Percentiles rank a stretch among this genome's conserved stretches.
phyloP scores from a whole-genome alignment of 1,284 basidiomycete species.

The Gomphus sp. region DNA sequence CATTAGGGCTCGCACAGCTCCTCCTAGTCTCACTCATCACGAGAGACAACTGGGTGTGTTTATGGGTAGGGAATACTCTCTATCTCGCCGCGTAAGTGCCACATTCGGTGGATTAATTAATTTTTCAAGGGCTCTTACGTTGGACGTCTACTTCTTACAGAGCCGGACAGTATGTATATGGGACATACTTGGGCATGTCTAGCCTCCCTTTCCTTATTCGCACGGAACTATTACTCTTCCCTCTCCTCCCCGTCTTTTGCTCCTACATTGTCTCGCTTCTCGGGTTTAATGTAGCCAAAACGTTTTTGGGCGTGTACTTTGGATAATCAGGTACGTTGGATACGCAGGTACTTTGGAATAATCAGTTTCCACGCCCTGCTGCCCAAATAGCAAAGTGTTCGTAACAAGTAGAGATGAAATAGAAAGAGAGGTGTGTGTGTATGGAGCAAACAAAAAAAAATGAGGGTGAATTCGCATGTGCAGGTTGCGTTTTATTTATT shows the following conservation, averaged over 20 bases:
- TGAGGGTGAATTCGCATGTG: too few relatives aligned
- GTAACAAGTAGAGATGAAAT: too few relatives aligned
- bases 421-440: too few relatives aligned
- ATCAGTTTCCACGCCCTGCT: too few relatives aligned
- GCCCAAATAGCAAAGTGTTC: not conserved
- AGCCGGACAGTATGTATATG: conserved; percentile 83
- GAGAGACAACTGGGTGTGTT: conserved; percentile 54
- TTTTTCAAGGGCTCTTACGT: too few relatives aligned
- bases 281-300: conserved; percentile 82
- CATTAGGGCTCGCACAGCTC: conserved; percentile 79
- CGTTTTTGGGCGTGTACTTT: conserved; percentile 74
- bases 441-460: too few relatives aligned
- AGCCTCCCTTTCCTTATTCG: conserved; percentile 89
- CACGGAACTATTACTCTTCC: conserved; percentile 78
- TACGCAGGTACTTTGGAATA: too few relatives aligned
- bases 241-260: conserved; percentile 75
- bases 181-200: conserved; percentile 82
- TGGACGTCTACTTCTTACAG: too few relatives aligned
- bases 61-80: conserved; percentile 89
- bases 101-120: too few relatives aligned
- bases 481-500: too few relatives aligned
- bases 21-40: conserved; percentile 77
- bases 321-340: too few relatives aligned
- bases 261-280: conserved; percentile 80
- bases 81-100: conserved; percentile 78